A percentile compares a stretch with the other conserved stretches of the same genome.
These are phyloP conservation scores for Pinus taeda DNA, from an alignment of 75 land plant genomes.

Conservation along the genomic window DNA sequence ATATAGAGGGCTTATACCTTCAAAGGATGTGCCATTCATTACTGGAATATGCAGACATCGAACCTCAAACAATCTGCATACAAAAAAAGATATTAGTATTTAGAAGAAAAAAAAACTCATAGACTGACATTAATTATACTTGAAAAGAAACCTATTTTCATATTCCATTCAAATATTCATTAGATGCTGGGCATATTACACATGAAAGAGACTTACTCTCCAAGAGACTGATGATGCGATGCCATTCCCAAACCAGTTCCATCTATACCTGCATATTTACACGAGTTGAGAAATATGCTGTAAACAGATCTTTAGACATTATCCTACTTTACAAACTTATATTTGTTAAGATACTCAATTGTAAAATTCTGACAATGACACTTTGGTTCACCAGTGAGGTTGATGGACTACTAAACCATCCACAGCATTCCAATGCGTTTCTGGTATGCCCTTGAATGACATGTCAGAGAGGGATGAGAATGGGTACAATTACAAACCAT, in stretches of 20 bases:
- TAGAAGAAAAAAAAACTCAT: background rate
- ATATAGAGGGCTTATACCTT: slow-evolving; percentile 33
- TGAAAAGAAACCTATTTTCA: background rate
- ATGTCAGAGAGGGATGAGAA: no score
- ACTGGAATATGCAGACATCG: slow-evolving; percentile 89
- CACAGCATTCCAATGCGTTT: no score
- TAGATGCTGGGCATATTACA: background rate
- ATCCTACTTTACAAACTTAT: background rate
- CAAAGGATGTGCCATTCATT: slow-evolving; percentile 60
- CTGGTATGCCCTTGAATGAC: no score
- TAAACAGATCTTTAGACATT: background rate
- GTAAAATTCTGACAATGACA: no score
- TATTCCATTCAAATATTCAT: background rate
- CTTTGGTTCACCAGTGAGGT: no score
- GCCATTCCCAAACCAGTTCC: slow-evolving; percentile 79
- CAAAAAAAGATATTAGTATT: background rate
- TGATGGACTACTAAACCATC: no score
- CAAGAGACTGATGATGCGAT: slow-evolving; percentile 59
- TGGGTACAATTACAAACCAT: no score
- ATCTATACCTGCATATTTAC: slow-evolving; percentile 62
- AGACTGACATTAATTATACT: background rate
- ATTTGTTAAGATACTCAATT: no score
- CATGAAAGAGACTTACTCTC: slow-evolving; percentile 39
- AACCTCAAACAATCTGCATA: slow-evolving; percentile 75
- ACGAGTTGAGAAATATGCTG: background rate